phyloP scores from a whole-genome alignment of 495 filamentous ascomycete species.

The Penicillium manginii region DNA sequence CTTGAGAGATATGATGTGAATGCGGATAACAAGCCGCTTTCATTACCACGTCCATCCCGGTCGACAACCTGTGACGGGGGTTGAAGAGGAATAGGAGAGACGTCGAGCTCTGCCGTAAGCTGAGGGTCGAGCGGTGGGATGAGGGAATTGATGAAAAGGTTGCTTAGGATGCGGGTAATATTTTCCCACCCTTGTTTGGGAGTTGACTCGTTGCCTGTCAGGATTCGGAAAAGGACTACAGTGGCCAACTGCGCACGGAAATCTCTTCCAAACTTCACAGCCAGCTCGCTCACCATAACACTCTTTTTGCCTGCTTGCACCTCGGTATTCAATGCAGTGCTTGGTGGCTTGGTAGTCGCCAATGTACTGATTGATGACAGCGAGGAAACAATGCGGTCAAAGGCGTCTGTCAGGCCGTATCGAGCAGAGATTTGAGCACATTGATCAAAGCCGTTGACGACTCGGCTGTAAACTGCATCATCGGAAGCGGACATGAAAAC shows the following conservation, averaged over 20 bases:
- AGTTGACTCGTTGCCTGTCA: conserved; percentile 78
- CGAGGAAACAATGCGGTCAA: conserved; percentile 89
- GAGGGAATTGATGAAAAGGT: conserved; percentile 94
- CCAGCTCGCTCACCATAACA: conserved; percentile 98
- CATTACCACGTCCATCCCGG: conserved; percentile 72
- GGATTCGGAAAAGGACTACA: conserved; percentile 88
- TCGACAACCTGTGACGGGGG: conserved; percentile 93
- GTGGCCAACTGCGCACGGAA: conserved; percentile 92
- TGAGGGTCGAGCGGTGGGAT: conserved; percentile 81
- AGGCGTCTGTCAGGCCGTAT: conserved; percentile 79
- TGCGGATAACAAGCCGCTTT: conserved; percentile 86
- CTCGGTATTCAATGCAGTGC: conserved; percentile 91
- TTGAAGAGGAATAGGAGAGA: conserved; percentile 87
- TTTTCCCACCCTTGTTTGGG: conserved; percentile 82
- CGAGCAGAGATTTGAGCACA: conserved; percentile 91
- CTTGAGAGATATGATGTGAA: conserved; percentile 97
- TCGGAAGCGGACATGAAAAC: conserved; percentile 99
- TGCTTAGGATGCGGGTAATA: conserved; percentile 88
- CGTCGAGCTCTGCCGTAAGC: conserved; percentile 69
- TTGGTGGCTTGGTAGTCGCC: conserved; percentile 71
- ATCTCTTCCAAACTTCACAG: conserved; percentile 94
- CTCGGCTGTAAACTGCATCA: conserved; percentile 91
- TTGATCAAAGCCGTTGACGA: conserved; percentile 94
- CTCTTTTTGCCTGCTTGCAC: conserved; percentile 89
- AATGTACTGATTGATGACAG: conserved; percentile 89